phyloP scores from a whole-genome alignment of 352 stramenopile genomes.

The Phytophthora cactorum region DNA sequence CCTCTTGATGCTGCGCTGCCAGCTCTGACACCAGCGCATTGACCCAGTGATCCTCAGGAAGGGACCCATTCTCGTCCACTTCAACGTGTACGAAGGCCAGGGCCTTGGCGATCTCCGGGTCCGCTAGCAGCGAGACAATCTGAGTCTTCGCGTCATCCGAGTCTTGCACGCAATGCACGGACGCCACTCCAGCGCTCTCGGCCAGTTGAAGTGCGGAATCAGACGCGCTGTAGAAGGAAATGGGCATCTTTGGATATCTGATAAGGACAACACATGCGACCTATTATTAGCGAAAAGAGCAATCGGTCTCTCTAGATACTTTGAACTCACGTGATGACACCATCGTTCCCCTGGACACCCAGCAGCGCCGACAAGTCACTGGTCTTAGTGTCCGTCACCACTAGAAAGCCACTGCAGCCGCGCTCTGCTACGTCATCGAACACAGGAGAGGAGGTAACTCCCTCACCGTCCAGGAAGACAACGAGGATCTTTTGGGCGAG shows the following conservation, averaged over 20 bases:
- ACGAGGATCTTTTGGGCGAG: slow-evolving; percentile 63
- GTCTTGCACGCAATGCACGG: slow-evolving; percentile 32
- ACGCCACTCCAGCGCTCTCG: slow-evolving; percentile 38
- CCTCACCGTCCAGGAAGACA: slow-evolving; percentile 50
- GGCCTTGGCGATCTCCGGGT: slow-evolving; percentile 46
- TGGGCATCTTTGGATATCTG: slow-evolving; percentile 69
- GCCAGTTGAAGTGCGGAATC: slow-evolving; percentile 35
- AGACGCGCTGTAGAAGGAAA: slow-evolving; percentile 65
- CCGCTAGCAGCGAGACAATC: slow-evolving; percentile 38
- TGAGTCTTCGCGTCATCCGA: slow-evolving; percentile 30
- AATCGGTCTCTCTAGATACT: not conserved
- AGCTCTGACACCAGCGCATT: slow-evolving; percentile 47
- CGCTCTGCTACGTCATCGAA: slow-evolving; percentile 55
- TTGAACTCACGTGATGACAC: slow-evolving; percentile 38
- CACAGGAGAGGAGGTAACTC: slow-evolving; percentile 2
- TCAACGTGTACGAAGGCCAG: slow-evolving; percentile 66
- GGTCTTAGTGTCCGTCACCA: slow-evolving; percentile 36
- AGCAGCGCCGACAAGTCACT: slow-evolving; percentile 45
- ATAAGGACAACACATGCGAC: not conserved
- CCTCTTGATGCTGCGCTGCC: slow-evolving; percentile 33
- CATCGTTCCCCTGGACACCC: slow-evolving; percentile 33
- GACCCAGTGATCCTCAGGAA: slow-evolving; percentile 48
- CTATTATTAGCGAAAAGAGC: not conserved
- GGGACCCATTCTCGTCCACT: not conserved
- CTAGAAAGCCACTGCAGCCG: slow-evolving; percentile 64